Conservation (phyloP, 2,329 filamentous ascomycete species). For the Aspergillus sp. region DNA sequence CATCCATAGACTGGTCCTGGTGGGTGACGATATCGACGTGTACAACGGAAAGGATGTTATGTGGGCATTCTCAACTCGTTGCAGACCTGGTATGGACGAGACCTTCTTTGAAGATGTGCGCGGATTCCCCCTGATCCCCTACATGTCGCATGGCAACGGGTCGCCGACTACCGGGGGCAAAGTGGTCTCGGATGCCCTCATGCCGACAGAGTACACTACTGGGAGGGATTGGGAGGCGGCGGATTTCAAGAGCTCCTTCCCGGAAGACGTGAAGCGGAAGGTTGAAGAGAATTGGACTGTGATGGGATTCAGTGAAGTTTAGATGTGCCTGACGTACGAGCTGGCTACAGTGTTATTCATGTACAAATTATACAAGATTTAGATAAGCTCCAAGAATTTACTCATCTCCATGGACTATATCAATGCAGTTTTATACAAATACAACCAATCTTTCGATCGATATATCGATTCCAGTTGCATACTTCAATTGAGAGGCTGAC, state of each 20-base stretch:
- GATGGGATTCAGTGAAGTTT: constrained; percentile 27
- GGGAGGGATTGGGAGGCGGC: constrained; percentile 32
- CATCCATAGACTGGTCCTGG: constrained; percentile 45
- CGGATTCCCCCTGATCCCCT: constrained; percentile 48
- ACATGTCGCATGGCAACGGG: constrained; percentile 45
- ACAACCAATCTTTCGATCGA: too few relatives aligned
- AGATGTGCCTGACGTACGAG: not conserved
- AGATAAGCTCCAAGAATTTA: too few relatives aligned
- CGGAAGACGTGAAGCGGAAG: constrained; percentile 40
- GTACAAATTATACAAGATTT: not conserved
- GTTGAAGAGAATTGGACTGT: constrained; percentile 36
- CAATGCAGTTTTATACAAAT: too few relatives aligned
- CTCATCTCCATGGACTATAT: too few relatives aligned
- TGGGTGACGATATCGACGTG: constrained; percentile 52
- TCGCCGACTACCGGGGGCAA: constrained; percentile 41
- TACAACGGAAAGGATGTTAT: constrained; percentile 48
- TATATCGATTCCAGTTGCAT: too few relatives aligned
- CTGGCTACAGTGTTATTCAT: not conserved
- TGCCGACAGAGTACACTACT: constrained; percentile 44
- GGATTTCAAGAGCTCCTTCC: constrained; percentile 37
- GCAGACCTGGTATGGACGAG: constrained; percentile 47
- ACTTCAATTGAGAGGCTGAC: not conserved
- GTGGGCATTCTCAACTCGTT: constrained; percentile 51
- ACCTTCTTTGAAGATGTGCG: constrained; percentile 45
- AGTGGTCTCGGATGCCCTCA: constrained; percentile 46